phyloP scores from a whole-genome alignment of 768 basidiomycete species.

The Tubosaeta brunneosetosa region DNA sequence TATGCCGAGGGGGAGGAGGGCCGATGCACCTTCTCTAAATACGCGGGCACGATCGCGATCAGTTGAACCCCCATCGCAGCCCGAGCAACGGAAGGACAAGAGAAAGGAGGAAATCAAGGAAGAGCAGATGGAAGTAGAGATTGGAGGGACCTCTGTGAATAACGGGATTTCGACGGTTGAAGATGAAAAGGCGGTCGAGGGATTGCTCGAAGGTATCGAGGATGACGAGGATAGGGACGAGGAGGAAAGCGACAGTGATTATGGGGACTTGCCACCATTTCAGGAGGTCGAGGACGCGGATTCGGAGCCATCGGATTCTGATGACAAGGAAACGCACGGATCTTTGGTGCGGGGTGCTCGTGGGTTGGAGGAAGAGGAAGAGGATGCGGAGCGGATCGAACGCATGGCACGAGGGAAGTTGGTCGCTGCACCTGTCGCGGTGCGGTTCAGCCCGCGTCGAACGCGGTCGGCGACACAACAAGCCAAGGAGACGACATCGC shows the following conservation, averaged over 20 bases:
- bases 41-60: conserved; percentile 7
- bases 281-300: conserved; percentile 8
- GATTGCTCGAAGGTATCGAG: conserved; percentile 12
- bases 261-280: conserved; percentile 2
- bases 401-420: conserved; percentile 12
- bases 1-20: background rate
- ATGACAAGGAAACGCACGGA: conserved; percentile 27
- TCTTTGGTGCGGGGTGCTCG: conserved; percentile 5
- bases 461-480: conserved; percentile 5
- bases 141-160: background rate
- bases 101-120: conserved; percentile 6
- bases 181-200: conserved; percentile 24
- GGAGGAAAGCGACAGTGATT: background rate
- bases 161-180: background rate
- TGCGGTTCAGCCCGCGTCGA: conserved; percentile 1
- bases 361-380: background rate
- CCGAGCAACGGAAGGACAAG: background rate
- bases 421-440: background rate
- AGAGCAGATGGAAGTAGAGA: conserved; percentile 5
- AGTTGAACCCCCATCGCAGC: conserved; percentile 7
- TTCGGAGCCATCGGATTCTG: conserved; percentile 22
- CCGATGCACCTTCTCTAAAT: conserved; percentile 1
- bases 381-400: conserved; percentile 11
- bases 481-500: too few relatives aligned
- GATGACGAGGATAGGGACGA: background rate